phyloP scores from a whole-genome alignment of 148 eudicot genomes.

The Polygonum maritimum region DNA sequence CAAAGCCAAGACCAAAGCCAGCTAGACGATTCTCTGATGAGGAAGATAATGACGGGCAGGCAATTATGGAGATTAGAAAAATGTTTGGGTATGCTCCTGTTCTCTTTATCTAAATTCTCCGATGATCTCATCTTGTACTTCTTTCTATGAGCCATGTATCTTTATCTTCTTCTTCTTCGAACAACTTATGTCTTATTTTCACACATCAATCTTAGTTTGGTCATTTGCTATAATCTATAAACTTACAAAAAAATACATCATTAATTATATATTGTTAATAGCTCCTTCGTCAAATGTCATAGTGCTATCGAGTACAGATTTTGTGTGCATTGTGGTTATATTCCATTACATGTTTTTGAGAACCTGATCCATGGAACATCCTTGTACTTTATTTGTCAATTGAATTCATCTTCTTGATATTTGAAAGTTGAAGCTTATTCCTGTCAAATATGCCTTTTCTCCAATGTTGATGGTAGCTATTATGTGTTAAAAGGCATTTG shows the following conservation, averaged over 20 bases:
- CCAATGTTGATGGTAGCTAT: not conserved
- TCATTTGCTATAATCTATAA: not conserved
- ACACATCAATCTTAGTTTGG: not conserved
- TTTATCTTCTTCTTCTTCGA: not conserved
- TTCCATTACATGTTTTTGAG: not conserved
- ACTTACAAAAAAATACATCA: not conserved
- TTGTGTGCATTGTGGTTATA: not conserved
- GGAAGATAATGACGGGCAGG: conserved; percentile 28
- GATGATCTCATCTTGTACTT: not conserved
- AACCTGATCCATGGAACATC: not conserved
- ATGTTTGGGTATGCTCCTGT: conserved; percentile 46
- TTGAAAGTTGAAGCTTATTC: not conserved
- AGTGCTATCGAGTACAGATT: not conserved
- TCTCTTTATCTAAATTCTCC: not conserved
- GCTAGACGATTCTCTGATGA: conserved; percentile 30
- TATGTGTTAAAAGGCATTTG: not conserved
- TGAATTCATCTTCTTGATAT: not conserved
- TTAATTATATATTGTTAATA: not conserved
- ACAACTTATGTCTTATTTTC: not conserved
- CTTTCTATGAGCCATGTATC: not conserved
- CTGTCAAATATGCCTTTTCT: not conserved
- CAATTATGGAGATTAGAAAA: conserved; percentile 33
- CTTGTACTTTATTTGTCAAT: not conserved
- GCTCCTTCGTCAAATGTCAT: not conserved
- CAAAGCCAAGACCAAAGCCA: conserved; percentile 15